Base-by-base conservation (phyloP, 2,329 filamentous ascomycete genomes). In the Hymenoscyphus salicellus region DNA sequence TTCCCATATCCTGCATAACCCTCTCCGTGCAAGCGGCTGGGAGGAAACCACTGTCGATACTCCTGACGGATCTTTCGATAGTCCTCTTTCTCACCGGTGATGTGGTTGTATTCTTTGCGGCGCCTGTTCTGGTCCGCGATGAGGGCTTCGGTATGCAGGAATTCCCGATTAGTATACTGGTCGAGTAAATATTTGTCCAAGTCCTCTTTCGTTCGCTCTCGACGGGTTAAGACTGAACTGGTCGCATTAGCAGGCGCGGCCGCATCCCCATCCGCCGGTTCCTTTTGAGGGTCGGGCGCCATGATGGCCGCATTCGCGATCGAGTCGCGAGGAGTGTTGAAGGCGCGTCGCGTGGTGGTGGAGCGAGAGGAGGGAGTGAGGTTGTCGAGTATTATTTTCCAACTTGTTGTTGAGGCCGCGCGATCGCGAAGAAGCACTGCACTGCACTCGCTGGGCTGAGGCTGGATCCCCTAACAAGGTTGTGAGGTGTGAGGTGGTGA, bases 1-100 rank as follows among this genome's bases (percentile, higher is more conserved):
- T 98, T 98, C 69, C 91, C 94, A 74, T 90, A 97, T 55, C 93
- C 94, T 74, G 86, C 88, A 76, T 96, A 99, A 62, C 95, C 95
- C 71, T 82, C 86, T 77, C 82, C 90, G 79, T 82, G 92, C 66
- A 87, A 81, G 70, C 80, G 83, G 70, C 79, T 81, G 0, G 85
- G 80, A 2, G 84, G 82, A 64, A 86, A 88, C 75, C 78, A 84
- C 57, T 78, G 78, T 65, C 84, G 82, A 72, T 83, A 85, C 8
- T 85, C 81, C 68, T 77, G 80, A 66, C 83, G 81, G 56, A 92
- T 75, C 58, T 82, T 78, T 65, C 86, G 82, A 80, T 94, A 92
- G 74, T 92, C 88, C 66, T 89, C 84, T 65, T 87, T 84, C 77
- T 90, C 89, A 59, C 85, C 81, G 69, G 85, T 85, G 78, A 88